A percentile compares a stretch with the other conserved stretches of the same genome.
Evolutionary conservation across 2,329 filamentous ascomycete genomes (phyloP).

Genomic region (Cadophora sp.): DNA sequence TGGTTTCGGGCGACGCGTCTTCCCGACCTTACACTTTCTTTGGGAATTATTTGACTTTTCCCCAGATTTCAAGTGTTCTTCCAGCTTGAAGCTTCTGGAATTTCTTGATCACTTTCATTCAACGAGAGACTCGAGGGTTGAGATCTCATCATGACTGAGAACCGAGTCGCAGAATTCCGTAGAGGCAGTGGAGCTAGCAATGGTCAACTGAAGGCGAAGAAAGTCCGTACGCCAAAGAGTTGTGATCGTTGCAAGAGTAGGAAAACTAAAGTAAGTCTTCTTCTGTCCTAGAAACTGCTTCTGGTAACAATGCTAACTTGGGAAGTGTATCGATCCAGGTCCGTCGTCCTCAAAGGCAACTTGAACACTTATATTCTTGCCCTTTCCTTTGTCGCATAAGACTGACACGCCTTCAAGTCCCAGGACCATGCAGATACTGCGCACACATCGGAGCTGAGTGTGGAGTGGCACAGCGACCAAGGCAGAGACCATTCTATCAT

Average conservation of each 20-base stretch:
- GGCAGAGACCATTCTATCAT: constrained; percentile 34
- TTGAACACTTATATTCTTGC: not conserved
- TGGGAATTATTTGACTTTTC: no score
- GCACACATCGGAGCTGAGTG: constrained; percentile 32
- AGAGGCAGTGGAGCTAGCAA: constrained; percentile 14
- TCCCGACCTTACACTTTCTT: not conserved
- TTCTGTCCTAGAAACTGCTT: not conserved
- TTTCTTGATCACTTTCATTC: not conserved
- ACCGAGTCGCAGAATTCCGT: constrained; percentile 20
- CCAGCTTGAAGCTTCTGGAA: not conserved
- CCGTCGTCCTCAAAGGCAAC: not conserved
- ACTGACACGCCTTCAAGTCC: constrained; percentile 19
- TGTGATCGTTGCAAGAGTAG: constrained; percentile 33
- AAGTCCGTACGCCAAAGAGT: constrained; percentile 31
- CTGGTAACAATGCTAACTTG: not conserved
- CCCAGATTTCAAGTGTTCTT: no score
- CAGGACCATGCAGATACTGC: constrained; percentile 34
- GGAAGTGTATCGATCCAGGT: constrained; percentile 33
- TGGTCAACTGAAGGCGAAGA: constrained; percentile 24
- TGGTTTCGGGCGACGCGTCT: constrained; percentile 13
- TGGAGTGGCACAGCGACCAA: constrained; percentile 27
- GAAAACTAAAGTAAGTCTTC: constrained; percentile 31
- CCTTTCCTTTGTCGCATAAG: not conserved
- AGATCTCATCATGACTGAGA: constrained; percentile 22
- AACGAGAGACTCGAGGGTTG: not conserved